Percentiles rank a stretch among this genome's conserved stretches.
Evolutionary conservation across 306 rosid genomes (phyloP).

Genomic region (Glycine latifolia): DNA sequence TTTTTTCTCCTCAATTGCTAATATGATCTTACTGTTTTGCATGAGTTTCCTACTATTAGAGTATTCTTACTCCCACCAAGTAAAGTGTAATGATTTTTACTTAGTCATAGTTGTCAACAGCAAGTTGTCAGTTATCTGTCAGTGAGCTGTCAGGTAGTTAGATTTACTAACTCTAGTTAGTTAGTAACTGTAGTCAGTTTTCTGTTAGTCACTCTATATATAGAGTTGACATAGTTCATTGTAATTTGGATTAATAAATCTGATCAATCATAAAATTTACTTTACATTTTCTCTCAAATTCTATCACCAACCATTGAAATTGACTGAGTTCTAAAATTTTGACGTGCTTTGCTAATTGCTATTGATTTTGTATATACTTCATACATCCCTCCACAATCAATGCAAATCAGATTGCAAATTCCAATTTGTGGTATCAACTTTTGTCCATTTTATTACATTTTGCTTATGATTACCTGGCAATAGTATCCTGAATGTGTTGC

Average conservation of each 20-base stretch:
- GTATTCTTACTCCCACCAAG: too few species aligned
- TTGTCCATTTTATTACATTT: slow-evolving; percentile 20
- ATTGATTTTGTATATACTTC: neutral
- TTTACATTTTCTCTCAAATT: too few species aligned
- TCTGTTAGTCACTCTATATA: too few species aligned
- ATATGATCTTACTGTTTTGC: neutral
- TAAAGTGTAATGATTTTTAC: too few species aligned
- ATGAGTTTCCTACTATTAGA: neutral
- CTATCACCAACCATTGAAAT: slow-evolving; percentile 14
- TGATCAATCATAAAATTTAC: too few species aligned
- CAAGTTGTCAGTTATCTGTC: too few species aligned
- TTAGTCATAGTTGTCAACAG: too few species aligned
- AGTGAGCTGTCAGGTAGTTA: too few species aligned
- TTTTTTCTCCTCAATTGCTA: slow-evolving; percentile 4
- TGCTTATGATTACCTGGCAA: neutral
- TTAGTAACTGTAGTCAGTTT: too few species aligned
- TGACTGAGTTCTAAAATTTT: neutral
- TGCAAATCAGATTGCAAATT: slow-evolving; percentile 23
- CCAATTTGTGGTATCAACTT: neutral
- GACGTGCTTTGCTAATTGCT: neutral
- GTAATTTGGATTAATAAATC: too few species aligned
- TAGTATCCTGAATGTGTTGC: neutral
- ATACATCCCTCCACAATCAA: neutral
- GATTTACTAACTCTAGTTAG: too few species aligned
- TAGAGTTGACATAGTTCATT: too few species aligned